Base-by-base conservation (phyloP, 345 rosid genomes). In the Atalantia buxifolia region DNA sequence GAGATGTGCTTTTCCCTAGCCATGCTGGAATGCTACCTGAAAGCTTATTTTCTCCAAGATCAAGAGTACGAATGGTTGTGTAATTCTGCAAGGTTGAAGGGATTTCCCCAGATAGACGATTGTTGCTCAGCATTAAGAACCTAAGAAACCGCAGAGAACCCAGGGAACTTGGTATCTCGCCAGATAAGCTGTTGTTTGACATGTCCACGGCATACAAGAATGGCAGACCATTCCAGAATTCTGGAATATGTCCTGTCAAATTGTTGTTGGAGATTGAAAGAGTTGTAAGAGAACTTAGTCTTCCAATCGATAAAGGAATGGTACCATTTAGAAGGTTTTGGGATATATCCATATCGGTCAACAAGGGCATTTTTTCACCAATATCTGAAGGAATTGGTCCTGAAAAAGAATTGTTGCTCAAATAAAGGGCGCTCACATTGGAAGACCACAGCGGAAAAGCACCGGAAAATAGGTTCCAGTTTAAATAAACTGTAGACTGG, bases 351-450 rank as follows among this genome's bases (percentile, higher is more conserved):
- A 83, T 0, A 25, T 76, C 68, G 9, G 81, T 4, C 21, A 79
- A 50, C 31, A 10, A 1, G 1, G 73, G 78, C 85, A 79, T 73
- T 8, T 9, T 69, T 25, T 69, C 60, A 24, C 75, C 78, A 7
- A 77, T 38, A 24, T 79, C 76, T 9, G 35, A 9, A 14, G 81
- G 83, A 64, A 83, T 79, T 28, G 76, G 66, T 22, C 84, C 84
- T 8, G 81, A 78, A 71, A 83, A 76, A 40, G 16, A 63, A 35
- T 83, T 85, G 56, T 70, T 42, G 18, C 5, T 57, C 21, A 83
- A 67, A 65, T 67, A 59, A 0, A 75, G 25, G n/a, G 66, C 45
- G 10, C 50, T 79, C 72, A 64, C 75, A 73, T 81, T 81, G 1
- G 76, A 53, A 8, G 86, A 79, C 75, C 79, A 74, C 9, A 57